A percentile compares a stretch with the other conserved stretches of the same genome.
Conservation (phyloP, 805 yeast species). For the Suhomyces pyralidae region DNA sequence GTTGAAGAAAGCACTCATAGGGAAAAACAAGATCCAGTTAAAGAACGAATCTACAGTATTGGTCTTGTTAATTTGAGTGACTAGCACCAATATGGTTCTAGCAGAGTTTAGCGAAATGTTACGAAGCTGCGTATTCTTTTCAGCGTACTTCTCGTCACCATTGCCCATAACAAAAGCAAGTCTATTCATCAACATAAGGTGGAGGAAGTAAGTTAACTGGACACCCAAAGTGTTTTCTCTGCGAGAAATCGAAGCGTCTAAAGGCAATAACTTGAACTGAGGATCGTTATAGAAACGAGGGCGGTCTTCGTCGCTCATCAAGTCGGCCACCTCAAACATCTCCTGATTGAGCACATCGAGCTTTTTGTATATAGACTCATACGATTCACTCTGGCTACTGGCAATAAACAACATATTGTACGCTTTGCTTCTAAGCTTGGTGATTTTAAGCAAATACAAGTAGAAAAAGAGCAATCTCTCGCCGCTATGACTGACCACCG, state of each 20-base stretch:
- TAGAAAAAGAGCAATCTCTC: slow-evolving; percentile 1
- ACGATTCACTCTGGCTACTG: slow-evolving; percentile 17
- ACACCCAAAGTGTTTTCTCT: slow-evolving; percentile 18
- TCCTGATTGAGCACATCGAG: slow-evolving; percentile 27
- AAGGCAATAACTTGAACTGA: slow-evolving; percentile 17
- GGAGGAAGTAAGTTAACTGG: slow-evolving; percentile 33
- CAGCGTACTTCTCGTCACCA: slow-evolving; percentile 14
- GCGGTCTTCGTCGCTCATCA: slow-evolving; percentile 15
- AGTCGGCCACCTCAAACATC: slow-evolving; percentile 23
- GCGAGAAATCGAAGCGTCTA: neutral
- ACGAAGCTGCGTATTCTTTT: slow-evolving; percentile 22
- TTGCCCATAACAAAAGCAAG: slow-evolving; percentile 23
- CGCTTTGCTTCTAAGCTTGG: slow-evolving; percentile 27
- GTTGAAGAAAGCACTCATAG: slow-evolving; percentile 27
- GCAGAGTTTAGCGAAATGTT: slow-evolving; percentile 33
- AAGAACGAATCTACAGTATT: slow-evolving; percentile 21
- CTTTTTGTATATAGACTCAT: slow-evolving; percentile 17
- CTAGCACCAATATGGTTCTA: slow-evolving; percentile 32
- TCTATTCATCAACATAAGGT: slow-evolving; percentile 36
- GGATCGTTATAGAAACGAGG: slow-evolving; percentile 36
- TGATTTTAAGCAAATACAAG: slow-evolving; percentile 14
- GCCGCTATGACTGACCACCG: neutral
- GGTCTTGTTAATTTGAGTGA: slow-evolving; percentile 17
- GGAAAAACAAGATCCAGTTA: slow-evolving; percentile 33
- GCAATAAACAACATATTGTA: slow-evolving; percentile 34